Conservation (phyloP, 1,139 yeast species). For the Lodderomyces theae region DNA sequence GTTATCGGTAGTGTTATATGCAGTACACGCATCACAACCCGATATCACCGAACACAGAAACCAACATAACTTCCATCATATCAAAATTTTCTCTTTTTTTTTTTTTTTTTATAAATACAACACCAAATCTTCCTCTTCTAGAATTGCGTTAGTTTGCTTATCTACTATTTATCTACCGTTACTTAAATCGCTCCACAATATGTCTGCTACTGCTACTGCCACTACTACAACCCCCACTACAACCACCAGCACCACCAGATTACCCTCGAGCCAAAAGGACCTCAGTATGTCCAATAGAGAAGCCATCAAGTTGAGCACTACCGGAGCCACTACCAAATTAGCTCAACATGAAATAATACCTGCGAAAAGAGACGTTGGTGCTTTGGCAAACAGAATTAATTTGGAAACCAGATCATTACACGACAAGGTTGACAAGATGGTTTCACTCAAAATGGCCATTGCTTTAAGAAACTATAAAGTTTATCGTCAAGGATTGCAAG, state of each 20-base stretch:
- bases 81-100: too few relatives aligned
- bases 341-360: constrained; percentile 65
- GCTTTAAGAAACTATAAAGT: constrained; percentile 74
- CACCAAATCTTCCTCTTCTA: too few relatives aligned
- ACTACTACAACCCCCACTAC: constrained; percentile 3
- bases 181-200: too few relatives aligned
- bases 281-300: constrained; percentile 1
- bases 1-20: too few relatives aligned
- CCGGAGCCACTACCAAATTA: constrained; percentile 38
- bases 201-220: constrained; percentile 6
- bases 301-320: constrained; percentile 3
- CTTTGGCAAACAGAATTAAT: constrained; percentile 79
- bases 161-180: too few relatives aligned
- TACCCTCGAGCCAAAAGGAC: neutral
- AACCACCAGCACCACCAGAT: constrained; percentile 3
- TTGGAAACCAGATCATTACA: constrained; percentile 62
- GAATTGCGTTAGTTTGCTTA: too few relatives aligned
- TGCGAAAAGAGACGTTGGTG: constrained; percentile 70
- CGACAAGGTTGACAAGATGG: constrained; percentile 65
- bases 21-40: too few relatives aligned
- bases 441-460: constrained; percentile 67
- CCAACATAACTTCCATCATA: too few relatives aligned
- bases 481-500: constrained; percentile 77
- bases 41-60: too few relatives aligned
- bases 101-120: neutral